These are phyloP conservation scores for Infundibulicybe gibba DNA, from an alignment of 768 basidiomycete genomes.

Conservation along the genomic window DNA sequence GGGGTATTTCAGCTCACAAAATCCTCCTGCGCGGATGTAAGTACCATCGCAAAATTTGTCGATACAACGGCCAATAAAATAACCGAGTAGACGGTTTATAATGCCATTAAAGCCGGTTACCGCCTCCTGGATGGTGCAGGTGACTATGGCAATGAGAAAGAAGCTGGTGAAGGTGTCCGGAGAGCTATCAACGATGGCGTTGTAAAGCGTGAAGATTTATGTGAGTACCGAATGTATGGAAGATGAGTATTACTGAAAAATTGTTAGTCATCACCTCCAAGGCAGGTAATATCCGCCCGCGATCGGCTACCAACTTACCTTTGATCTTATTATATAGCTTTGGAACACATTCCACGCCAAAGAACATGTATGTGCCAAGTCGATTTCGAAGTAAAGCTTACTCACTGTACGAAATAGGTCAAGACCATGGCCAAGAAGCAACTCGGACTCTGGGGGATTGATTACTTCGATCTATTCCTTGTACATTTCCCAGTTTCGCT, in stretches of 20 bases:
- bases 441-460: conserved; percentile 78
- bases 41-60: conserved; percentile 8
- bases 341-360: conserved; percentile 90
- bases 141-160: conserved; percentile 89
- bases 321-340: conserved; percentile 35
- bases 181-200: conserved; percentile 79
- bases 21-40: conserved; percentile 55
- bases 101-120: conserved; percentile 83
- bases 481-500: conserved; percentile 87
- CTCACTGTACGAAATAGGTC: conserved; percentile 32
- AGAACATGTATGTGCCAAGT: conserved; percentile 55
- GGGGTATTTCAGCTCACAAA: conserved; percentile 56
- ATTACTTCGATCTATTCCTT: conserved; percentile 79
- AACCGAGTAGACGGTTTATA: conserved; percentile 66
- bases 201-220: conserved; percentile 85
- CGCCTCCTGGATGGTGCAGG: conserved; percentile 84
- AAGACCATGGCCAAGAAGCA: conserved; percentile 56
- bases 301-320: not conserved
- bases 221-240: conserved; percentile 36
- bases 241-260: not conserved
- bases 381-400: conserved; percentile 3
- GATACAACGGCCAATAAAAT: not conserved
- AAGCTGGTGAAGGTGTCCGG: conserved; percentile 75
- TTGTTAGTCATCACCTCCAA: conserved; percentile 78
- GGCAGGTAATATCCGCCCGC: conserved; percentile 26